Conservation (phyloP, 1,284 basidiomycete genomes). For the Trichosporon sp. region DNA sequence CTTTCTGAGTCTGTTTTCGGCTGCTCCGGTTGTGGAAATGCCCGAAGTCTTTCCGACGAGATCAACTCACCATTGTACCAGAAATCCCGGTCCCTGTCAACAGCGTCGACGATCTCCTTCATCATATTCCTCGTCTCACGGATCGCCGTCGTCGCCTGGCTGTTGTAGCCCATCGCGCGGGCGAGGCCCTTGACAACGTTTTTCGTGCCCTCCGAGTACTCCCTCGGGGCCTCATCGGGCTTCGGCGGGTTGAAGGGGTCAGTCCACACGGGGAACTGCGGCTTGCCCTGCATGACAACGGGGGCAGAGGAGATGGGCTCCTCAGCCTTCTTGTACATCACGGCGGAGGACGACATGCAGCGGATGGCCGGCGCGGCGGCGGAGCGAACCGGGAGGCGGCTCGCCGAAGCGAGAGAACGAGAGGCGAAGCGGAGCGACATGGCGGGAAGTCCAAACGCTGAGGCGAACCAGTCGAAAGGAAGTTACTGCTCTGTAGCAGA, state of each 20-base stretch:
- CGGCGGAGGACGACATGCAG: constrained; percentile 30
- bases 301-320: constrained; percentile 22
- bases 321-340: constrained; percentile 17
- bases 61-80: constrained; percentile 57
- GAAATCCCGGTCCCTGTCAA: constrained; percentile 57
- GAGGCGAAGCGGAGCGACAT: constrained; percentile 31
- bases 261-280: constrained; percentile 47
- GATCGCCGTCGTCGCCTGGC: constrained; percentile 60
- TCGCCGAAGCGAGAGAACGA: constrained; percentile 22
- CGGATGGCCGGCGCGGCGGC: constrained; percentile 9
- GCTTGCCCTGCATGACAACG: constrained; percentile 21
- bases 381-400: not conserved
- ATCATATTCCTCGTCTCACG: constrained; percentile 62
- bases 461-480: not conserved
- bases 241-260: constrained; percentile 46
- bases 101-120: constrained; percentile 60
- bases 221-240: constrained; percentile 12
- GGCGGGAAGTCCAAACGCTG: not conserved
- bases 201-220: constrained; percentile 47
- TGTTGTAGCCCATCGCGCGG: constrained; percentile 61
- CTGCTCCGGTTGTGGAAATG: too few species aligned
- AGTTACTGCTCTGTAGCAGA: not conserved
- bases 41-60: not conserved
- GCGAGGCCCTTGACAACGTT: constrained; percentile 54
- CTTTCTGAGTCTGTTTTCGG: not conserved